A percentile compares a stretch with the other conserved stretches of the same genome.
Evolutionary conservation across 202 grass and related monocot species (phyloP).

Genomic region (Hordeum pubiflorum): DNA sequence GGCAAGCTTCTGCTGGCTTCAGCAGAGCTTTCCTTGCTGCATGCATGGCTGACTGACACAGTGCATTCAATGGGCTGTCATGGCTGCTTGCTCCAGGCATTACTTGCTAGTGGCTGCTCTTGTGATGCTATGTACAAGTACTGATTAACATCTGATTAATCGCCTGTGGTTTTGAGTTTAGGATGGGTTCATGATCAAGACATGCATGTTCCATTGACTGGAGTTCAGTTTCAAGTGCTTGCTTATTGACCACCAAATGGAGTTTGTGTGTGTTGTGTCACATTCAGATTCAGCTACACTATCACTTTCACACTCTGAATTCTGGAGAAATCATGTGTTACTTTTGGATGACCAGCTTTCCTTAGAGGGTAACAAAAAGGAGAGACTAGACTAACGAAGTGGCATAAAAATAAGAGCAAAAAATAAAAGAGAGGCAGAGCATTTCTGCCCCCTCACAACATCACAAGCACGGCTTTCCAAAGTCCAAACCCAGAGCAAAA

Average conservation of each 20-base stretch:
- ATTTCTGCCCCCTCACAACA: background rate
- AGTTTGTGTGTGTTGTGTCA: background rate
- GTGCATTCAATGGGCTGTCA: slow-evolving; percentile 27
- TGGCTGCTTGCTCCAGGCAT: background rate
- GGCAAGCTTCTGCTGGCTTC: slow-evolving; percentile 13
- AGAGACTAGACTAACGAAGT: background rate
- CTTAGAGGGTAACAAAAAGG: slow-evolving; percentile 28
- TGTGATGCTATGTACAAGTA: background rate
- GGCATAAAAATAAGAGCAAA: slow-evolving; percentile 19
- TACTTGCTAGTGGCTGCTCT: background rate
- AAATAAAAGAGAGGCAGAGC: background rate
- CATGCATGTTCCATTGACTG: slow-evolving; percentile 23
- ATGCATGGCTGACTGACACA: background rate
- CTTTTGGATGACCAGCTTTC: slow-evolving; percentile 27
- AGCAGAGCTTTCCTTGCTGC: background rate
- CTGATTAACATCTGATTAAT: background rate
- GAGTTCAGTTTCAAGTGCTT: background rate
- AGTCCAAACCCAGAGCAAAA: slow-evolving; percentile 31
- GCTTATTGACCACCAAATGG: background rate
- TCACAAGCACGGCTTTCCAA: slow-evolving; percentile 35
- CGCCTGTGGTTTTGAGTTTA: slow-evolving; percentile 3
- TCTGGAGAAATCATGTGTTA: slow-evolving; percentile 11
- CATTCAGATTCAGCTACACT: slow-evolving; percentile 10
- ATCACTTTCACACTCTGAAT: background rate
- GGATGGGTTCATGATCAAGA: slow-evolving; percentile 17